Evolutionary conservation across 768 basidiomycete species (phyloP).

Genomic region (Pholiota conissans): DNA sequence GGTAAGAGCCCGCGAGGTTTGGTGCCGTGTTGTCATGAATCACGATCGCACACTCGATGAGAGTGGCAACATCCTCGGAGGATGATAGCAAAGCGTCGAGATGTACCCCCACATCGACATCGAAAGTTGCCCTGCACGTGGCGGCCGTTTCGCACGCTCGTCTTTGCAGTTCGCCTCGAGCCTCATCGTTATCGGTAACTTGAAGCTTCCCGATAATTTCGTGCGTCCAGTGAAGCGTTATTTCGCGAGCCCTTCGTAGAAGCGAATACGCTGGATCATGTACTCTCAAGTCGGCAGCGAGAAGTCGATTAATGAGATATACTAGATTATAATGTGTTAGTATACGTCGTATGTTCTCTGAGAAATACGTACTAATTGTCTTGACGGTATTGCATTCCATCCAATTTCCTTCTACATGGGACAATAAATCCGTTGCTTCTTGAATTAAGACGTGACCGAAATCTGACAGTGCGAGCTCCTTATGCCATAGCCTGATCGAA

Average conservation of each 20-base stretch:
- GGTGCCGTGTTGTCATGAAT: conserved; percentile 30
- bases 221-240: no score
- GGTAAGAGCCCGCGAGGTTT: conserved; percentile 2
- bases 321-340: no score
- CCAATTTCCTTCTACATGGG: conserved; percentile 42
- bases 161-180: conserved; percentile 15
- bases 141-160: conserved; percentile 36
- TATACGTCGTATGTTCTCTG: background rate
- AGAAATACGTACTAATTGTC: conserved; percentile 19
- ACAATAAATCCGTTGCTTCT: conserved; percentile 35
- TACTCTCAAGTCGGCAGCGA: conserved; percentile 22
- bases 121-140: conserved; percentile 39
- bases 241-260: conserved; percentile 30
- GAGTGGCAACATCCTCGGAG: conserved; percentile 22
- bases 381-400: conserved; percentile 19
- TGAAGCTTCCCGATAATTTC: no score
- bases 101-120: conserved; percentile 25
- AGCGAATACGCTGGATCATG: conserved; percentile 18
- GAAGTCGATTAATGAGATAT: conserved; percentile 36
- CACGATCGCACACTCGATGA: conserved; percentile 32
- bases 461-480: conserved; percentile 26
- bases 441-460: conserved; percentile 38
- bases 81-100: conserved; percentile 20
- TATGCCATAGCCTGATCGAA: conserved; percentile 35
- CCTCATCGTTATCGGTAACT: conserved; percentile 11